Evolutionary conservation across 495 filamentous ascomycete genomes (phyloP).

Genomic region (Aspergillus affinis): DNA sequence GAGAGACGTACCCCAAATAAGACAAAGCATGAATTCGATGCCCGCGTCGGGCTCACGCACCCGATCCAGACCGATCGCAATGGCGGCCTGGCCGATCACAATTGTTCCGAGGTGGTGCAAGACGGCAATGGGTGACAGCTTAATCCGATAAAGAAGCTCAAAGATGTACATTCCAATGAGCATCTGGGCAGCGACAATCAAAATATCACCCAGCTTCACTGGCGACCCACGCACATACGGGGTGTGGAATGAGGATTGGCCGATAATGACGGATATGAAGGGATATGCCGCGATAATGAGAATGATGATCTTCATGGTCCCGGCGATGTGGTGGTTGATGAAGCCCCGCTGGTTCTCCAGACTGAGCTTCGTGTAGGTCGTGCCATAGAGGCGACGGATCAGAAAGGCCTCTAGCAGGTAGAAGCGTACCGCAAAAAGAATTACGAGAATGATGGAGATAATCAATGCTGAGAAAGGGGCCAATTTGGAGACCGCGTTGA

Average conservation of each 20-base stretch:
- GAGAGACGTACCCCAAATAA: slow-evolving; percentile 45
- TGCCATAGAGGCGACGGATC: slow-evolving; percentile 35
- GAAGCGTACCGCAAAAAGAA: slow-evolving; percentile 43
- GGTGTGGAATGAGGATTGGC: slow-evolving; percentile 31
- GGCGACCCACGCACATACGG: slow-evolving; percentile 27
- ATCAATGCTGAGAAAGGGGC: slow-evolving; percentile 47
- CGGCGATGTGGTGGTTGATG: slow-evolving; percentile 52
- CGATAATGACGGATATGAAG: slow-evolving; percentile 42
- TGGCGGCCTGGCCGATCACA: slow-evolving; percentile 46
- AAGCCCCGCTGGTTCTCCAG: slow-evolving; percentile 44
- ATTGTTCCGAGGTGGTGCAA: slow-evolving; percentile 48
- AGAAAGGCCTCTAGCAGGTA: slow-evolving; percentile 47
- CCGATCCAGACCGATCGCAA: slow-evolving; percentile 43
- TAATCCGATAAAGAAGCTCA: slow-evolving; percentile 46
- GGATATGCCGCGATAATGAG: slow-evolving; percentile 45
- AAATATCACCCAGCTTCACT: slow-evolving; percentile 42
- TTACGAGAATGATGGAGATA: slow-evolving; percentile 40
- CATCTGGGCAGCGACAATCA: slow-evolving; percentile 44
- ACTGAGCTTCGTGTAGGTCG: slow-evolving; percentile 34
- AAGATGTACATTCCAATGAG: slow-evolving; percentile 51
- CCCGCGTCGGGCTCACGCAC: slow-evolving; percentile 42
- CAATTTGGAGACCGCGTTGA: slow-evolving; percentile 34
- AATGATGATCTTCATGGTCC: slow-evolving; percentile 43
- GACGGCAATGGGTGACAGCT: slow-evolving; percentile 43
- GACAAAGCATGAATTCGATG: slow-evolving; percentile 50